Conservation (phyloP, 352 stramenopile genomes). For the Phytopythium vexans region DNA sequence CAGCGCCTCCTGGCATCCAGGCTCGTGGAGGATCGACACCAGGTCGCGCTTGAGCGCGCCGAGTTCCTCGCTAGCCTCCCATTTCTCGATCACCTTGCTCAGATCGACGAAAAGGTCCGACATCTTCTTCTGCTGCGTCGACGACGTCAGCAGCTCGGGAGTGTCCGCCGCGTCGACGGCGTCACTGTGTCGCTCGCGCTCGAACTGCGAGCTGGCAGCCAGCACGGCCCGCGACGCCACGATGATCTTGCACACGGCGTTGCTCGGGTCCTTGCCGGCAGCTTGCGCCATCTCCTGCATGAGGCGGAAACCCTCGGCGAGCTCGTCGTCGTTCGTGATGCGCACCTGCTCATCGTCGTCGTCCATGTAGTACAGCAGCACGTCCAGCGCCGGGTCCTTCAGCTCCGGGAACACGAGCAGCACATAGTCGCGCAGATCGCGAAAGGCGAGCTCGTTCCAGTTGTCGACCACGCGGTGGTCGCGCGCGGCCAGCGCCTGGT, state of each 20-base stretch:
- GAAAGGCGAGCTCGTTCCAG: constrained; percentile 40
- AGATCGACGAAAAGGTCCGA: constrained; percentile 72
- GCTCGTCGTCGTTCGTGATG: constrained; percentile 79
- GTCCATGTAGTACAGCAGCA: constrained; percentile 82
- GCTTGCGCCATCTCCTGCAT: constrained; percentile 64
- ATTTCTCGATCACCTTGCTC: constrained; percentile 75
- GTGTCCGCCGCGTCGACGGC: constrained; percentile 13
- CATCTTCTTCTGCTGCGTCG: constrained; percentile 56
- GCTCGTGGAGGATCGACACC: constrained; percentile 68
- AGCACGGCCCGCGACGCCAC: constrained; percentile 33
- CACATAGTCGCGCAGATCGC: constrained; percentile 66
- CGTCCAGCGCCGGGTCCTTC: constrained; percentile 18
- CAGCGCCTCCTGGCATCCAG: constrained; percentile 66
- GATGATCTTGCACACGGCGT: constrained; percentile 70
- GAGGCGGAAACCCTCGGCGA: constrained; percentile 72
- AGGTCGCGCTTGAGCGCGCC: constrained; percentile 69
- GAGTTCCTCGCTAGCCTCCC: constrained; percentile 51
- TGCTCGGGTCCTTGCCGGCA: constrained; percentile 30
- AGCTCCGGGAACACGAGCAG: constrained; percentile 66
- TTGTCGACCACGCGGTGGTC: constrained; percentile 34
- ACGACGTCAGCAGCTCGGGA: constrained; percentile 35
- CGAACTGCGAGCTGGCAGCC: constrained; percentile 12
- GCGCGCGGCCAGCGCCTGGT: constrained; percentile 45
- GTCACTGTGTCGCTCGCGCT: constrained; percentile 13
- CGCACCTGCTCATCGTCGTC: constrained; percentile 81